Percentiles rank a stretch among this genome's conserved stretches.
Conservation (phyloP, 257 asterid species). For the Dorcoceras hygrometricum region DNA sequence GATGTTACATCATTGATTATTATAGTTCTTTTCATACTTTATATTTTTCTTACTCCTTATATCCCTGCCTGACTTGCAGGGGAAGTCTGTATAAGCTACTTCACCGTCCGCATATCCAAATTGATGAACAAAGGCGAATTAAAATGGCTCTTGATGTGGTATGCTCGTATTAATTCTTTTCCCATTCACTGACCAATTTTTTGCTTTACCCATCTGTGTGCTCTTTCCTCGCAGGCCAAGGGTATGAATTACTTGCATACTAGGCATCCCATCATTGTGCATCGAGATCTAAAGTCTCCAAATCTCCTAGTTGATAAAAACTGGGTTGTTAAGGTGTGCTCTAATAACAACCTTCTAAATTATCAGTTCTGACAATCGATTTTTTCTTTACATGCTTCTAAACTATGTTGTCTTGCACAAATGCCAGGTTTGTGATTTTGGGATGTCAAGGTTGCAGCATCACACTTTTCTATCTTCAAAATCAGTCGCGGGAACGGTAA, state of each 20-base stretch:
- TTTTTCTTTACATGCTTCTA: constrained; percentile 15
- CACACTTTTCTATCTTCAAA: constrained; percentile 92
- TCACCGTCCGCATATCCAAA: constrained; percentile 68
- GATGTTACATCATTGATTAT: neutral
- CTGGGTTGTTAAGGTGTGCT: constrained; percentile 87
- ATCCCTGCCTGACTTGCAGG: constrained; percentile 48
- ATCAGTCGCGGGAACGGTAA: constrained; percentile 96
- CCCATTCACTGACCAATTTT: constrained; percentile 21
- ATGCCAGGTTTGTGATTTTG: constrained; percentile 88
- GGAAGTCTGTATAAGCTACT: constrained; percentile 91
- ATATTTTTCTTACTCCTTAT: constrained; percentile 19
- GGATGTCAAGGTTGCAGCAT: constrained; percentile 96
- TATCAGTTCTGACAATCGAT: constrained; percentile 4
- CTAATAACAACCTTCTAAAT: constrained; percentile 2
- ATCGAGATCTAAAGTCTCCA: constrained; percentile 95
- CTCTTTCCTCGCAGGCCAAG: constrained; percentile 67
- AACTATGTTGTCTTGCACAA: constrained; percentile 27
- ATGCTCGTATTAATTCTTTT: constrained; percentile 26
- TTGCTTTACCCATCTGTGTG: constrained; percentile 15
- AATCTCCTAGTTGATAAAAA: constrained; percentile 95
- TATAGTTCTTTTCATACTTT: constrained; percentile 10
- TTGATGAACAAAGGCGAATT: constrained; percentile 84
- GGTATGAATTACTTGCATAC: constrained; percentile 98
- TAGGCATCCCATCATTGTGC: constrained; percentile 88
- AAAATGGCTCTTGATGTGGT: constrained; percentile 99